Evolutionary conservation across 345 rosid species (phyloP).

Genomic region (Populus nigra): DNA sequence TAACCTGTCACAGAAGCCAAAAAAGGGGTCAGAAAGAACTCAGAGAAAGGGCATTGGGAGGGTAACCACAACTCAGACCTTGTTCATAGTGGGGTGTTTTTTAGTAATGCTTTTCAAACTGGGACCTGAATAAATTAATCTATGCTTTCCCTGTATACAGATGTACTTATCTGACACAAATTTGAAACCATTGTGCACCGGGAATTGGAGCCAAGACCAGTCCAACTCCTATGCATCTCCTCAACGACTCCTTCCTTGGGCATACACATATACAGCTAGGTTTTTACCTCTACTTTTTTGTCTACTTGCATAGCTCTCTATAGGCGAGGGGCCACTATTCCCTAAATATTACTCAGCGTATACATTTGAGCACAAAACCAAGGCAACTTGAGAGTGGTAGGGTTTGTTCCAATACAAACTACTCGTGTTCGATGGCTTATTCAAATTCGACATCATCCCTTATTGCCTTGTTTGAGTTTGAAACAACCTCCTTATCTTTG

Average conservation of each 20-base stretch:
- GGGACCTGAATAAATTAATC: constrained; percentile 8
- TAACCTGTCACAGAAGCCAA: constrained; percentile 33
- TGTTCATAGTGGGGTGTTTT: constrained; percentile 10
- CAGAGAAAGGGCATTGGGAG: constrained; percentile 42
- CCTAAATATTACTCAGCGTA: neutral
- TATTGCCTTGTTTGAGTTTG: too few species aligned
- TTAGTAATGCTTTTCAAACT: neutral
- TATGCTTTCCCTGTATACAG: neutral
- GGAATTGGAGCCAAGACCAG: constrained; percentile 77
- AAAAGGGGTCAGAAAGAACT: constrained; percentile 33
- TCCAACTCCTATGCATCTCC: constrained; percentile 33
- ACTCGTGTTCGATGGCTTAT: too few species aligned
- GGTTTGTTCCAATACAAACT: neutral
- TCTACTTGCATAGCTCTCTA: neutral
- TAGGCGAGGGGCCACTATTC: too few species aligned
- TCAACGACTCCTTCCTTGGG: too few species aligned
- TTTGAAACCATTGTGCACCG: constrained; percentile 47
- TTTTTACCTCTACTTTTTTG: neutral
- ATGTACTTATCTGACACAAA: constrained; percentile 32
- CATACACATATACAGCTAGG: neutral
- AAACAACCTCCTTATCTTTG: too few species aligned
- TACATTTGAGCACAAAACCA: too few species aligned
- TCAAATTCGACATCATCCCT: too few species aligned
- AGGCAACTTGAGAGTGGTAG: neutral
- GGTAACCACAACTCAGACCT: constrained; percentile 25